Conservation (phyloP, 495 filamentous ascomycete genomes). For the Talaromyces borbonicus region DNA sequence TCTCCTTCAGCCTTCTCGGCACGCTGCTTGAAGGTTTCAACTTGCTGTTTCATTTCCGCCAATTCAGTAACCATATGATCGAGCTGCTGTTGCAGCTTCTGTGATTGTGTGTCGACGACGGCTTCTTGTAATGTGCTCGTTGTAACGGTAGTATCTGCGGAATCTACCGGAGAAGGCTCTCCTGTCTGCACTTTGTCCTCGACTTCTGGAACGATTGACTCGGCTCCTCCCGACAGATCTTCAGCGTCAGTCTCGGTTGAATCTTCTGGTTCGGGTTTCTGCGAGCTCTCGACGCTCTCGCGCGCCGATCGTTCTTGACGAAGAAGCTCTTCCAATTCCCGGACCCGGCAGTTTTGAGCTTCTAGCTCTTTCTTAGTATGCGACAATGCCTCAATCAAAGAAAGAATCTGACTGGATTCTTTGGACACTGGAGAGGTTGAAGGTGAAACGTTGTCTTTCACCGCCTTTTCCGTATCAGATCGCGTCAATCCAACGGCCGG, state of each 20-base stretch:
- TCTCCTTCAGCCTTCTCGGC: conserved; percentile 76
- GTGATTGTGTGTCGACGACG: conserved; percentile 19
- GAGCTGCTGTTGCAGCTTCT: conserved; percentile 57
- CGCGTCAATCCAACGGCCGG: conserved; percentile 55
- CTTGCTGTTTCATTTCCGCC: conserved; percentile 68
- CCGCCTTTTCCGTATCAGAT: conserved; percentile 62
- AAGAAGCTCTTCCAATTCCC: conserved; percentile 70
- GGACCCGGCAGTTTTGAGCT: conserved; percentile 63
- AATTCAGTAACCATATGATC: conserved; percentile 77
- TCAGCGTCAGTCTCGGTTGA: conserved; percentile 19
- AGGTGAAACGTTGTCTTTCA: conserved; percentile 40
- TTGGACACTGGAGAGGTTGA: conserved; percentile 53
- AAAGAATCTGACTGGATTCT: conserved; percentile 63
- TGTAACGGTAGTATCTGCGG: conserved; percentile 19
- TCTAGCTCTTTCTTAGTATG: conserved; percentile 73
- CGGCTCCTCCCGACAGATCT: conserved; percentile 22
- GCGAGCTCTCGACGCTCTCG: conserved; percentile 72
- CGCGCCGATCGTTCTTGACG: conserved; percentile 71
- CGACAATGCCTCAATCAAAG: conserved; percentile 71
- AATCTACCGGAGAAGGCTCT: conserved; percentile 8
- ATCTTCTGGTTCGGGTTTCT: conserved; percentile 24
- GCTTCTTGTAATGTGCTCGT: conserved; percentile 19
- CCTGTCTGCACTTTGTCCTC: conserved; percentile 4
- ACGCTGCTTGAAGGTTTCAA: conserved; percentile 64
- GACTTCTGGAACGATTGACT: conserved; percentile 9